These are phyloP conservation scores for Zygosaccharomyces kombuchaensis DNA, from an alignment of 805 yeast species.

Conservation along the genomic window DNA sequence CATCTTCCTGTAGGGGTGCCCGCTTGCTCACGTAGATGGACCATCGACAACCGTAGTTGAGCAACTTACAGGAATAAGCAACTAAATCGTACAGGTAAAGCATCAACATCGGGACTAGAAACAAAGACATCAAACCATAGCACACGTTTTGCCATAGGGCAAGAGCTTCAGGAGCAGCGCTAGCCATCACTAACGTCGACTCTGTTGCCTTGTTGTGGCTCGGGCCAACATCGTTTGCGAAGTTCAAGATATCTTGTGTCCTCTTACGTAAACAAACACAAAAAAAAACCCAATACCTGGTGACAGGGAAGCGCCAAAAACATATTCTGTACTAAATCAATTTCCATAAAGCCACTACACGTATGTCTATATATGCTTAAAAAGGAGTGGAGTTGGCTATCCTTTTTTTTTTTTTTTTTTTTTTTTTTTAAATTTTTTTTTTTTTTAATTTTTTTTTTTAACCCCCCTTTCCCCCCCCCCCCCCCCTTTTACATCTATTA, in stretches of 20 bases:
- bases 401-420: no score
- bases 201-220: neutral
- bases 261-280: neutral
- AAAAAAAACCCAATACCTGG: neutral
- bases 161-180: neutral
- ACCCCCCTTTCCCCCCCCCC: no score
- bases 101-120: slow-evolving; percentile 11
- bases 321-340: no score
- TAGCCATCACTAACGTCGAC: slow-evolving; percentile 1
- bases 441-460: no score
- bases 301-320: neutral
- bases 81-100: slow-evolving; percentile 14
- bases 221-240: neutral
- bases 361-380: neutral
- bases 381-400: neutral
- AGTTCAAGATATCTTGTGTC: neutral
- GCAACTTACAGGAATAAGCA: slow-evolving; percentile 13
- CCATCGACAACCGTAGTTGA: slow-evolving; percentile 6
- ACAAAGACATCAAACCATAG: slow-evolving; percentile 7
- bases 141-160: slow-evolving; percentile 2
- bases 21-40: slow-evolving; percentile 1
- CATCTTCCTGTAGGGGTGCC: neutral
- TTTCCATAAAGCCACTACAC: neutral
- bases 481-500: no score
- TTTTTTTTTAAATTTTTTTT: no score